Evolutionary conservation across 2,329 filamentous ascomycete genomes (phyloP), one percentile per base, ranked within the genome.

Genomic region (Aspergillus aculeatinus): DNA sequence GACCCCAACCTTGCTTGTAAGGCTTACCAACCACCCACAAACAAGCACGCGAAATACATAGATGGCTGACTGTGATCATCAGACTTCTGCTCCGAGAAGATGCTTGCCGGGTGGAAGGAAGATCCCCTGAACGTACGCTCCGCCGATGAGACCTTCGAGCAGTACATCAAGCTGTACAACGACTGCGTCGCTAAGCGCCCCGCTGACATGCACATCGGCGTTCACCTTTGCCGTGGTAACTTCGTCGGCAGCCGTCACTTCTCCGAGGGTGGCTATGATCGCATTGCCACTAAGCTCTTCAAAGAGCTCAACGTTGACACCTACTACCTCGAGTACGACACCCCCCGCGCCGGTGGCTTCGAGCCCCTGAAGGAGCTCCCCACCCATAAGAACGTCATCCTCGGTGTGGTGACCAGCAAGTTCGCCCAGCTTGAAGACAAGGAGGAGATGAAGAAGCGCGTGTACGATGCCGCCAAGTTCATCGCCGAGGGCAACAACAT

Each of bases 141-240:
- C 1, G 84, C 89, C 6, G 88, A 90, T 51, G 86, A 88, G 65
- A 85, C 91, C 49, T 83, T 93, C 23, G 87, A 91, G 67, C 85
- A 87, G 29, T 93, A 93, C 76, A 89, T 93, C 73, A 81, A 83
- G 62, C 85, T 91, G 65, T 92, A 92, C 81, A 92, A 92, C 73
- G 87, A 89, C 74, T 85, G 82, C 68, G 81, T 91, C 70, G 78
- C 81, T 68, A 83, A 84, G 67, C 78, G 85, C 0, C 88, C 89
- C 0, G 73, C 80, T 2, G 89, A 92, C 70, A 85, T 92, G 81
- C 89, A 92, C 74, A 83, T 90, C 2, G 90, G 90, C 50, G 87
- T 93, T 16, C 90, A 93, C 71, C 80, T 92, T 55, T 92, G 90
- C 81, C 83, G 72, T 60, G 78, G 77, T 52, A 89, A 89, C 77